Evolutionary conservation across 139 green algal genomes (phyloP), one percentile per base, ranked within the genome.

Genomic region (Tetradesmus obliquus): DNA sequence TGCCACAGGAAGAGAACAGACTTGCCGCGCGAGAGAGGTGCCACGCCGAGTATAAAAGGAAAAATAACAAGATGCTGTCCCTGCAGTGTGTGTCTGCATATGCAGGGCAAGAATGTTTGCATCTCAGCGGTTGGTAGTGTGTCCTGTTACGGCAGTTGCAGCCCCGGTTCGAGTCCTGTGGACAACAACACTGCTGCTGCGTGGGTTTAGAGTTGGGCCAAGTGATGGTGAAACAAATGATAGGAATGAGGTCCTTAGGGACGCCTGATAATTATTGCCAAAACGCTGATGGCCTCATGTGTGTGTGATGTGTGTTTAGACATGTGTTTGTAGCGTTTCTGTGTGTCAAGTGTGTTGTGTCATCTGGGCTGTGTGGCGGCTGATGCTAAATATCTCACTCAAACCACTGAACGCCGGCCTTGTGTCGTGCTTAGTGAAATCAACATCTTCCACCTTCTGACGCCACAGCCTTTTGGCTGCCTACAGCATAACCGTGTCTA

Each of bases 161-260:
- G n/a, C n/a, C n/a, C n/a, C n/a, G n/a, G n/a, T n/a, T n/a, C n/a
- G n/a, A n/a, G n/a, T n/a, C n/a, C n/a, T n/a, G n/a, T n/a, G n/a
- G n/a, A n/a, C n/a, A n/a, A n/a, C n/a, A n/a, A n/a, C n/a, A n/a
- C n/a, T n/a, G n/a, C 5, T 17, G 10, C 1, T 76, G 66, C 15
- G 0, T 2, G n/a, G 66, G 10, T 76, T 9, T 10, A 62, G 80
- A 1, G 6, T 15, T 62, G 1, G 81, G 81, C 81, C 81, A 86
- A 86, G 55, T 86, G 81, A 86, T 86, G 10, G 19, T 72, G 10
- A 72, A 87, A 74, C 82, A 72, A 87, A 87, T 74, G 20, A 87
- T 87, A 87, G 82, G 82, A 72, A 87, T 74, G 82, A 87, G 9
- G 81, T 74, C n/a, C 20, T 20, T 76, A 76, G 66, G 66, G 66